Percentiles rank a stretch among this genome's conserved stretches.
These are phyloP conservation scores for Elasticomyces elasticus DNA, from an alignment of 495 filamentous ascomycete species.

Conservation along the genomic window DNA sequence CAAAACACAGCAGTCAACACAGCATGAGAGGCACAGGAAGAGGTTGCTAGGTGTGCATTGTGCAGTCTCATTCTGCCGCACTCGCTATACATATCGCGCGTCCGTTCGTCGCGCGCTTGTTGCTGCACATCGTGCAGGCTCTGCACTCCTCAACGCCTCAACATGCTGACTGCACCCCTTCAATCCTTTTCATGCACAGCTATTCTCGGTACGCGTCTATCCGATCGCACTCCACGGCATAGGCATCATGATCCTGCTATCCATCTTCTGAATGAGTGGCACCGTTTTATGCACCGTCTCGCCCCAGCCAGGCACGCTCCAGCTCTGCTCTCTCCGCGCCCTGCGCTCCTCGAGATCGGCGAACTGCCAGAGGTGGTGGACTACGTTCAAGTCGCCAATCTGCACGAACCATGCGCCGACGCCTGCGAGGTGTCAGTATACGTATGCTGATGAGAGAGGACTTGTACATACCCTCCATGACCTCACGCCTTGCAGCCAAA, in stretches of 20 bases:
- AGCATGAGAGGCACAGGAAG: no score
- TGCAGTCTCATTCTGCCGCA: no score
- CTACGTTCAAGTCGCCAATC: conserved; percentile 93
- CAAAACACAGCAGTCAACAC: no score
- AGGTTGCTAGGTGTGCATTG: no score
- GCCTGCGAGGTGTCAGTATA: conserved; percentile 35
- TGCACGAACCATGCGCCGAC: conserved; percentile 99
- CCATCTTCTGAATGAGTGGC: conserved; percentile 91
- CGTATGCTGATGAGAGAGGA: neutral
- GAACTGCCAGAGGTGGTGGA: conserved; percentile 98
- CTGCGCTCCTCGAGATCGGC: conserved; percentile 91
- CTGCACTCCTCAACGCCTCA: neutral
- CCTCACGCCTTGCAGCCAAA: conserved; percentile 76
- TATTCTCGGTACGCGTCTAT: neutral
- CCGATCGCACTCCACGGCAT: conserved; percentile 91
- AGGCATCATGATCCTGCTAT: conserved; percentile 83
- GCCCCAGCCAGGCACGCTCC: conserved; percentile 90
- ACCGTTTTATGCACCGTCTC: conserved; percentile 99
- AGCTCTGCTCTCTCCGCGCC: conserved; percentile 84
- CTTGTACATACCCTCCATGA: conserved; percentile 70
- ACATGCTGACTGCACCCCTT: neutral
- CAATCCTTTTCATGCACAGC: neutral
- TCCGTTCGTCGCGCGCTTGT: no score
- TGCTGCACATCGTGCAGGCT: no score
- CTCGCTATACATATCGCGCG: no score